These are phyloP conservation scores for Tulasnella calospora DNA, from an alignment of 768 basidiomycete species.

Conservation along the genomic window DNA sequence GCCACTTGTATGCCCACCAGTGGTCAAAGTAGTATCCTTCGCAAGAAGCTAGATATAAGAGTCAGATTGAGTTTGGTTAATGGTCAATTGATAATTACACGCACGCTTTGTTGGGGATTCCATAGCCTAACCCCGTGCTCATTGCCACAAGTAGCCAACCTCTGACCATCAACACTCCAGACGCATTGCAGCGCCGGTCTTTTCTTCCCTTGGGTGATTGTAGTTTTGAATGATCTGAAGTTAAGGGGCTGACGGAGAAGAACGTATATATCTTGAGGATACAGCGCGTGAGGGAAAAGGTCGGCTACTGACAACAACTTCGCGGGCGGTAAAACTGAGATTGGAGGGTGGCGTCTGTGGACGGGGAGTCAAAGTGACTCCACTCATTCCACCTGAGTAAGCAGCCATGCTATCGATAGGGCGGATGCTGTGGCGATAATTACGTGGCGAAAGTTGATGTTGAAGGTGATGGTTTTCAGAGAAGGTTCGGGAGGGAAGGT, in stretches of 20 bases:
- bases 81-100: not conserved
- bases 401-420: not conserved
- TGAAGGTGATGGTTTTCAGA: not conserved
- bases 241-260: conserved; percentile 15
- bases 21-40: conserved; percentile 1
- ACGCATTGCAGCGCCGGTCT: not conserved
- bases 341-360: conserved; percentile 18
- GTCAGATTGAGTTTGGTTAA: not conserved
- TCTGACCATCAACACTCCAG: conserved; percentile 22
- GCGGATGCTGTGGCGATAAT: not conserved
- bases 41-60: not conserved
- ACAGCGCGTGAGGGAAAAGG: not conserved
- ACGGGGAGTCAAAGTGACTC: conserved; percentile 19
- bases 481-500: not conserved
- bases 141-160: conserved; percentile 24
- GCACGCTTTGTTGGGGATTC: conserved; percentile 19
- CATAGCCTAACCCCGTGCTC: conserved; percentile 19
- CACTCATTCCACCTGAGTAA: not conserved
- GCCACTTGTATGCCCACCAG: conserved; percentile 1
- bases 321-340: conserved; percentile 19
- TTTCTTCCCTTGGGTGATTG: conserved; percentile 2
- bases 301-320: conserved; percentile 12
- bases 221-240: conserved; percentile 17
- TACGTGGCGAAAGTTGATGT: not conserved
- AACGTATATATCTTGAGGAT: not conserved